Base-by-base conservation (phyloP, 164 flowering plant species). In the Piper betle region DNA sequence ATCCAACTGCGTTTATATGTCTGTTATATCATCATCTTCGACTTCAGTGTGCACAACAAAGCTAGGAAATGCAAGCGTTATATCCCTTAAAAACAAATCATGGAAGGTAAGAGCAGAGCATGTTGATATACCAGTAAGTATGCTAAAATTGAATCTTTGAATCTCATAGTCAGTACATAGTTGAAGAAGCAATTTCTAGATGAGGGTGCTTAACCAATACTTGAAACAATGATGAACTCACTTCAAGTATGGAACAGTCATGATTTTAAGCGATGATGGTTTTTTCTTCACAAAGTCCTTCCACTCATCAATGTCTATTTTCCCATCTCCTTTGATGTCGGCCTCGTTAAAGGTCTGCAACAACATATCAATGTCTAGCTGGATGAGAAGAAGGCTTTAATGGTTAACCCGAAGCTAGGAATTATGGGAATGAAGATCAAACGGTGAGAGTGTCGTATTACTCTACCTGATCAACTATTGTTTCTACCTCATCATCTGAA, bases 1-100 rank as follows among this genome's bases (percentile, higher is more conserved):
- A 25, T 42, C 11, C 46, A 42, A 42, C 46, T 11, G 46, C 46
- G 0, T 42, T 6, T 42, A 11, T 42, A 25, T 25, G 33, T 25
- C 53, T 19, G 25, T 53, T 53, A 66, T 53, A 5, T 66, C 42
- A 0, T n/a, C 39, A 52, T 86, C 88, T 62, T 83, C 94, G 16
- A 78, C 81, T 73, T 86, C 91, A 2, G 88, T 62, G 54, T 64
- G 73, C 55, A 85, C 10, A 66, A 79, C 81, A 74, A 91, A 91
- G 74, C 97, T 91, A 1, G 97, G 97, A 71, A 91, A 88, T 40
- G 96, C 85, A n/a, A 80, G 18, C 11, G 88, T 81, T 70, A 88
- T 80, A 63, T 86, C 94, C 89, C 96, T 91, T 79, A 46, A 69
- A 59, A 59, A 48, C 25, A 42, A 62, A 42, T 42, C n/a, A 15